Evolutionary conservation across 441 rosid species (phyloP).

Genomic region (Pelargonium myrrhifolium): DNA sequence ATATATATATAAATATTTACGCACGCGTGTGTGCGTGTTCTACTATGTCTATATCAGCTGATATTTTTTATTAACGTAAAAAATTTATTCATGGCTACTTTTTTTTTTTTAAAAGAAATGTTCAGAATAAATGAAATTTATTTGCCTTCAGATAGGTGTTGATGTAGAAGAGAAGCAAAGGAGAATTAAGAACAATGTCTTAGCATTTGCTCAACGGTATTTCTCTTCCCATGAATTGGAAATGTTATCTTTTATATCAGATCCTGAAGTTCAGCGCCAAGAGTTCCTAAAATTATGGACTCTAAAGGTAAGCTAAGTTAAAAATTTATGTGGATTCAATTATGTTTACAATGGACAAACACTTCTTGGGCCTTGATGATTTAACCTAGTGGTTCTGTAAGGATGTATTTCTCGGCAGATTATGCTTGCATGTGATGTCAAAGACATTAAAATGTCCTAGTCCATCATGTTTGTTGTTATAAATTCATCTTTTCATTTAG

Average conservation of each 20-base stretch:
- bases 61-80: background rate
- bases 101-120: constrained; percentile 9
- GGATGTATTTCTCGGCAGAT: background rate
- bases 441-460: background rate
- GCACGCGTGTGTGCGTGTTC: background rate
- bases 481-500: background rate
- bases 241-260: constrained; percentile 46
- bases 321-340: background rate
- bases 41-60: background rate
- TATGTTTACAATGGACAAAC: background rate
- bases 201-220: constrained; percentile 59
- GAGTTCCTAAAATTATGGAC: constrained; percentile 89
- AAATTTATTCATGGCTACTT: background rate
- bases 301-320: constrained; percentile 50
- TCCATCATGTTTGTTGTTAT: background rate
- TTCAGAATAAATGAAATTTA: constrained; percentile 17
- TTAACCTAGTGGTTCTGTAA: background rate
- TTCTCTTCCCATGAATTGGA: constrained; percentile 53
- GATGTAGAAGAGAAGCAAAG: constrained; percentile 81
- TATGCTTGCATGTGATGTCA: background rate
- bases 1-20: no score
- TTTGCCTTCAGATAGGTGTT: constrained; percentile 61
- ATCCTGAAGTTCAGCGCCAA: constrained; percentile 49
- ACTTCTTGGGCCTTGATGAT: background rate
- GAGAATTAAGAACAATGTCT: constrained; percentile 40